Percentiles rank a stretch among this genome's conserved stretches.
Conservation (phyloP, 768 basidiomycete genomes). For the Boletus subcaerulescens region DNA sequence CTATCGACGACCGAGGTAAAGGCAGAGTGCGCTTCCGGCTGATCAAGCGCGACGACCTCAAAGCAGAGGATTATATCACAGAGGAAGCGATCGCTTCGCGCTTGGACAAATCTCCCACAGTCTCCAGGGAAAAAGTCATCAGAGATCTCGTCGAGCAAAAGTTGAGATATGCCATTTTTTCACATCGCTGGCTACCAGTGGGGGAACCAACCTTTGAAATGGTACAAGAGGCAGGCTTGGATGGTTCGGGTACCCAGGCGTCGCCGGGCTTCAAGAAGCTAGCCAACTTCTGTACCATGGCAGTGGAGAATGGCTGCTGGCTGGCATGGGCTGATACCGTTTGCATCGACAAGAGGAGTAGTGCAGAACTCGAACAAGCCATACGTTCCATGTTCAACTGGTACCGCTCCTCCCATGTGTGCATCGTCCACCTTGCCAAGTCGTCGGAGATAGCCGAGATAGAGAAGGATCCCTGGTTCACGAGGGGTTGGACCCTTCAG, state of each 20-base stretch:
- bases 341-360: conserved; percentile 13
- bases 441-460: background rate
- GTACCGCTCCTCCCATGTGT: conserved; percentile 1
- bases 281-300: background rate
- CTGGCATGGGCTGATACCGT: conserved; percentile 35
- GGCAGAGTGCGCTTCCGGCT: background rate
- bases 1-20: background rate
- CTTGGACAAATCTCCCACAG: background rate
- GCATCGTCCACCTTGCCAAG: conserved; percentile 1
- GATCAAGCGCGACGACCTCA: background rate
- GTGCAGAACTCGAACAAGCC: conserved; percentile 7
- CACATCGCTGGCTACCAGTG: background rate
- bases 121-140: background rate
- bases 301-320: background rate
- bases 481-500: conserved; percentile 8
- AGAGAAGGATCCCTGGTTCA: conserved; percentile 2
- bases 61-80: background rate
- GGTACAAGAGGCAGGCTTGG: background rate
- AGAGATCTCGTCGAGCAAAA: background rate
- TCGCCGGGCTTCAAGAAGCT: background rate
- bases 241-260: background rate
- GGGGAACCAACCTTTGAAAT: background rate
- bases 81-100: background rate
- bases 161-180: conserved; percentile 1
- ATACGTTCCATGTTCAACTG: conserved; percentile 9